Evolutionary conservation across 2,329 filamentous ascomycete species (phyloP), one percentile per base, ranked within the genome.

Genomic region (Trichoderma cornu-damae): DNA sequence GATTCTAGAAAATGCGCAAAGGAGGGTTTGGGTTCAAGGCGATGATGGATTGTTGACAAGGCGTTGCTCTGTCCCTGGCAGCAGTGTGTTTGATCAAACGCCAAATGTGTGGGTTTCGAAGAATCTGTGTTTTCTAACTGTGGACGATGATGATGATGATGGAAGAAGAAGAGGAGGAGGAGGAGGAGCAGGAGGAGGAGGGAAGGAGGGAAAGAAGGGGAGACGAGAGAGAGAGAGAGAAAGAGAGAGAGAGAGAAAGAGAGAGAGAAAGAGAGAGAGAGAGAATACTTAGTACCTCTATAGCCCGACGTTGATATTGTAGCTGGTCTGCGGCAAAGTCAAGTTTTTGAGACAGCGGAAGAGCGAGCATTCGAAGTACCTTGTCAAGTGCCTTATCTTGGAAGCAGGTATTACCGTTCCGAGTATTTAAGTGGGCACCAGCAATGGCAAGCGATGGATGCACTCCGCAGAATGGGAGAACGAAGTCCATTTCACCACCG

Each of bases 211-310:
- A 22, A 50, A 24, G 28, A 53, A 1, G 50, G 44, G 28, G 50
- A 53, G 50, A 38, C 38, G 30, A 44, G 43, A 22, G 37, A 53
- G 50, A n/a, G n/a, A n/a, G n/a, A n/a, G n/a, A n/a, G n/a, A n/a
- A n/a, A n/a, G n/a, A n/a, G n/a, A n/a, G n/a, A n/a, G n/a, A n/a
- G n/a, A n/a, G n/a, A n/a, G n/a, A n/a, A n/a, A n/a, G n/a, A n/a
- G n/a, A n/a, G n/a, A n/a, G n/a, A n/a, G n/a, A n/a, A n/a, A n/a
- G n/a, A n/a, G n/a, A n/a, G n/a, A n/a, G n/a, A n/a, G n/a, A n/a
- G n/a, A n/a, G n/a, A n/a, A n/a, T n/a, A n/a, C n/a, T n/a, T n/a
- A n/a, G n/a, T n/a, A n/a, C n/a, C 14, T 34, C 38, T 53, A 24
- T 44, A 35, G 40, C 38, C 28, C n/a, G 50, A 26, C 44, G 50